These are phyloP conservation scores for Aspergillus sp. DNA, from an alignment of 2,329 filamentous ascomycete genomes.

Conservation along the genomic window DNA sequence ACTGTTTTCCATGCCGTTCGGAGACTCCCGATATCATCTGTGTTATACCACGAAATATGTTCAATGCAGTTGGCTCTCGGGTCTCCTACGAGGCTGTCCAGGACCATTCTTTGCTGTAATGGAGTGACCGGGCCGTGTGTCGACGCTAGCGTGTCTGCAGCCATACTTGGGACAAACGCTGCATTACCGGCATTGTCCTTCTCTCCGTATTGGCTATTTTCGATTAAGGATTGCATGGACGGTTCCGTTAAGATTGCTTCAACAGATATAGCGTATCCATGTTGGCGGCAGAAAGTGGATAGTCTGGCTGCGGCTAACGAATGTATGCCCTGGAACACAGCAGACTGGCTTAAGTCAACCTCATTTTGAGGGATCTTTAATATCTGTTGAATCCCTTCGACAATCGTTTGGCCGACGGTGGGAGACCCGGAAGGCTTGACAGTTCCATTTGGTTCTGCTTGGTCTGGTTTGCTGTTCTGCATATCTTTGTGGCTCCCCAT, in stretches of 20 bases:
- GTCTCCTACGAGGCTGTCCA: neutral
- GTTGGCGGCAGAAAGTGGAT: neutral
- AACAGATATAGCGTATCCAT: neutral
- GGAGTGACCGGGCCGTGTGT: neutral
- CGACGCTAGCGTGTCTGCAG: neutral
- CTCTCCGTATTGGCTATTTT: neutral
- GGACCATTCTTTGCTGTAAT: neutral
- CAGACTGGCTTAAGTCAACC: neutral
- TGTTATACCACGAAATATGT: constrained; percentile 3
- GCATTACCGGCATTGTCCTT: neutral
- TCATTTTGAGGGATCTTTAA: neutral
- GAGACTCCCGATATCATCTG: constrained; percentile 9
- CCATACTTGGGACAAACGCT: neutral
- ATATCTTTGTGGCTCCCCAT: neutral
- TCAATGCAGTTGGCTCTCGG: neutral
- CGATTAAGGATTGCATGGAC: neutral
- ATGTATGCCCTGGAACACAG: neutral
- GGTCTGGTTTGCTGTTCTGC: too few relatives aligned
- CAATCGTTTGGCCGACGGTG: neutral
- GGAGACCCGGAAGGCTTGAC: neutral
- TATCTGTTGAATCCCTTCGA: neutral
- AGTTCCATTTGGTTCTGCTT: neutral
- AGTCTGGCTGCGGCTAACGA: neutral
- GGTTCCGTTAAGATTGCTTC: neutral
- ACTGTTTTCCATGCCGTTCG: constrained; percentile 20